A percentile compares a stretch with the other conserved stretches of the same genome.
These are phyloP conservation scores for Sonneratia caseolaris DNA, from an alignment of 345 rosid species.

Conservation along the genomic window DNA sequence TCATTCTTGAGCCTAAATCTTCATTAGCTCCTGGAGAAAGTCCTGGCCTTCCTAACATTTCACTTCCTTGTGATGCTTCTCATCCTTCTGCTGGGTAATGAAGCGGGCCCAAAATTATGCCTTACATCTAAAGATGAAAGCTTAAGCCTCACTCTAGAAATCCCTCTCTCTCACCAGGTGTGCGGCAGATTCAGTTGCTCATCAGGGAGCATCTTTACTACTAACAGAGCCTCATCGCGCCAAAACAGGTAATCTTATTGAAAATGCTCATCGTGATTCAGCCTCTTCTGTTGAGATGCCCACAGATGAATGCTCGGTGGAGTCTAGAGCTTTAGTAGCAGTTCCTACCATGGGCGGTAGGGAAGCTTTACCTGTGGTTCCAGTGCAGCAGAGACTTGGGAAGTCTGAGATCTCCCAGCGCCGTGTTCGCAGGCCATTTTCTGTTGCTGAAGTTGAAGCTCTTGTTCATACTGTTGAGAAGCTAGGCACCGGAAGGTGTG, in stretches of 20 bases:
- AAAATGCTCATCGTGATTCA: slow-evolving; percentile 70
- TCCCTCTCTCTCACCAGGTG: background rate
- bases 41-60: slow-evolving; percentile 32
- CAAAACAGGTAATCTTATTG: slow-evolving; percentile 30
- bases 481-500: slow-evolving; percentile 96
- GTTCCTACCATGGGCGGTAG: slow-evolving; percentile 41
- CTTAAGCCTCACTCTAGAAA: background rate
- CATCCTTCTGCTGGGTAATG: slow-evolving; percentile 52
- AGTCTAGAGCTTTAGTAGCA: slow-evolving; percentile 61
- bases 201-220: slow-evolving; percentile 18
- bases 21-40: slow-evolving; percentile 25
- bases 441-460: slow-evolving; percentile 96
- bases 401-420: slow-evolving; percentile 73
- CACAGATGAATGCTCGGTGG: slow-evolving; percentile 27
- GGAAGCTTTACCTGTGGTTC: slow-evolving; percentile 52
- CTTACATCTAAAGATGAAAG: background rate
- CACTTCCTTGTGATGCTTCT: slow-evolving; percentile 32
- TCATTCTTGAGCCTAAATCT: slow-evolving; percentile 78
- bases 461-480: slow-evolving; percentile 96
- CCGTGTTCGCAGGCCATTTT: slow-evolving; percentile 96
- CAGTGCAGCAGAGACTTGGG: slow-evolving; percentile 56
- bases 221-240: slow-evolving; percentile 21
- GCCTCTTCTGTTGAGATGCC: slow-evolving; percentile 45
- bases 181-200: slow-evolving; percentile 8
- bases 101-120: background rate